A percentile compares a stretch with the other conserved stretches of the same genome.
These are phyloP conservation scores for Tylopilus sp. DNA, from an alignment of 1,284 basidiomycete genomes.

Conservation along the genomic window DNA sequence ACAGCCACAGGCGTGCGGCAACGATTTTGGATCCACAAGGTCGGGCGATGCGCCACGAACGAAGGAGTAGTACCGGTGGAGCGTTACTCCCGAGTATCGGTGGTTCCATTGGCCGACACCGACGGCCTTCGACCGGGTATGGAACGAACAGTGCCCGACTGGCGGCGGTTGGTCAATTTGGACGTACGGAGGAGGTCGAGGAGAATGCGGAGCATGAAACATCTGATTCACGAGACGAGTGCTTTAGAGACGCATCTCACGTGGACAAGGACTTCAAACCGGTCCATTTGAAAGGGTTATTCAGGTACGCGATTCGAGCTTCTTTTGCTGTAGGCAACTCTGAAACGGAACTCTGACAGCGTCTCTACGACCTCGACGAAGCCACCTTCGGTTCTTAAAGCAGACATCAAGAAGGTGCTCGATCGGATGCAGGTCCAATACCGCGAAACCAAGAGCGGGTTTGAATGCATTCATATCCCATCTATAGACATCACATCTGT, in stretches of 20 bases:
- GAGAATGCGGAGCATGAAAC: slow-evolving; percentile 56
- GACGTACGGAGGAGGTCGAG: slow-evolving; percentile 59
- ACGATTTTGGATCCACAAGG: slow-evolving; percentile 78
- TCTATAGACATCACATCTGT: slow-evolving; percentile 91
- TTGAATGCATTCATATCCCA: slow-evolving; percentile 96
- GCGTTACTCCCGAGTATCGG: slow-evolving; percentile 61
- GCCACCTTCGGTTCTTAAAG: slow-evolving; percentile 81
- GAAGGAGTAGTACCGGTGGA: slow-evolving; percentile 80
- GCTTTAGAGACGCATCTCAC: slow-evolving; percentile 50
- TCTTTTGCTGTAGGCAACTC: slow-evolving; percentile 7
- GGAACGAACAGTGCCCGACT: slow-evolving; percentile 51
- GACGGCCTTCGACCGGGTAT: slow-evolving; percentile 74
- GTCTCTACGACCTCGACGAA: slow-evolving; percentile 98
- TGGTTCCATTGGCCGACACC: slow-evolving; percentile 71
- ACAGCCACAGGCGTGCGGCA: slow-evolving; percentile 72
- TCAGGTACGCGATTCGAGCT: slow-evolving; percentile 68
- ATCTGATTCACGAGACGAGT: slow-evolving; percentile 45
- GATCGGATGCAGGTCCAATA: slow-evolving; percentile 96
- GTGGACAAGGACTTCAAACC: slow-evolving; percentile 85
- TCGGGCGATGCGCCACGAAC: slow-evolving; percentile 71
- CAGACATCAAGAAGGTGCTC: slow-evolving; percentile 88
- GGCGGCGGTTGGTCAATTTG: slow-evolving; percentile 61
- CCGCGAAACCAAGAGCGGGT: slow-evolving; percentile 90
- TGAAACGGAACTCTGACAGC: slow-evolving; percentile 49
- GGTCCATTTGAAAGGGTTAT: slow-evolving; percentile 89